Conservation (phyloP, 306 rosid species). For the Cercis canadensis region DNA sequence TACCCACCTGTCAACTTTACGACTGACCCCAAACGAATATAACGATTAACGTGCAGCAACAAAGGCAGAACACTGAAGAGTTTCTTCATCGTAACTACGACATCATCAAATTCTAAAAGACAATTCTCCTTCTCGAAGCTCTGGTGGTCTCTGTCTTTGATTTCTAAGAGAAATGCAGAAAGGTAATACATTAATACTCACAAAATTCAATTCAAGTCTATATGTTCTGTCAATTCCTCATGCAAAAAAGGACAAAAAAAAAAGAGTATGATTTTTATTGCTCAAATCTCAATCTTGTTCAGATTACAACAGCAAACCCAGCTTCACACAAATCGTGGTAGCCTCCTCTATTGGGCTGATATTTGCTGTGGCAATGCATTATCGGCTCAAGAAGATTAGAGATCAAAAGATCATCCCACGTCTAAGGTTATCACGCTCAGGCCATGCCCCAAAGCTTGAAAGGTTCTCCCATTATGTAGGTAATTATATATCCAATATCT, state of each 20-base stretch:
- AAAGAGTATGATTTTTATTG: conserved; percentile 7
- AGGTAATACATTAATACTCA: conserved; percentile 41
- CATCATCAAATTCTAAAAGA: conserved; percentile 14
- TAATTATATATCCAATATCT: conserved; percentile 37
- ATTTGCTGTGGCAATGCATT: conserved; percentile 66
- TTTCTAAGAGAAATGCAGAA: conserved; percentile 57
- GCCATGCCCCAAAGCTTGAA: conserved; percentile 67
- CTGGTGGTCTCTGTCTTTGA: conserved; percentile 34
- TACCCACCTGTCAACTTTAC: conserved; percentile 38
- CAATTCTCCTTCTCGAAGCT: conserved; percentile 31
- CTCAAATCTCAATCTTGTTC: conserved; percentile 26
- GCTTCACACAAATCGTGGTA: conserved; percentile 60
- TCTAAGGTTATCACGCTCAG: conserved; percentile 50
- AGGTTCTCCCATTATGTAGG: conserved; percentile 93
- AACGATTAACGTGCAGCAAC: conserved; percentile 36
- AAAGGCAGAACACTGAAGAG: conserved; percentile 29
- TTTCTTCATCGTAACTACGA: conserved; percentile 28
- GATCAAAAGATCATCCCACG: conserved; percentile 71
- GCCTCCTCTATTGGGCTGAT: conserved; percentile 75
- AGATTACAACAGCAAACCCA: conserved; percentile 57
- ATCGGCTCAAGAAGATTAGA: conserved; percentile 49
- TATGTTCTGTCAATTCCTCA: not conserved
- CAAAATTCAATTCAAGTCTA: too few relatives aligned
- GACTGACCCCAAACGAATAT: conserved; percentile 21
- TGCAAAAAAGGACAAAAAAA: not conserved